Evolutionary conservation across 2,329 filamentous ascomycete genomes (phyloP).

Genomic region (Pseudogymnoascus sp.): DNA sequence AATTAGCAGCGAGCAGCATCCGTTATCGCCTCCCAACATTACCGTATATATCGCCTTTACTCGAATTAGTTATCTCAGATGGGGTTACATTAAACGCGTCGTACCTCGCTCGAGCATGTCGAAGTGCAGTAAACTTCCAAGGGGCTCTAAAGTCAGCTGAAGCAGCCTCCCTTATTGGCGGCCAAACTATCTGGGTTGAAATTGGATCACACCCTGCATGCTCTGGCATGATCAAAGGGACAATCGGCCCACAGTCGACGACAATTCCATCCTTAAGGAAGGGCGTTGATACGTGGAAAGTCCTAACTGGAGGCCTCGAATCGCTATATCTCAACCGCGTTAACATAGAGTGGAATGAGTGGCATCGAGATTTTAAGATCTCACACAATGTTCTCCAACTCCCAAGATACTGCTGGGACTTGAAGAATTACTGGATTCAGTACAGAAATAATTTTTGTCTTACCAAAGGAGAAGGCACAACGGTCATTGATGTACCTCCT

Average conservation of each 20-base stretch:
- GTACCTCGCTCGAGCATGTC: constrained; percentile 57
- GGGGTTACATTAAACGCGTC: constrained; percentile 47
- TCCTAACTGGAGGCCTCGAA: constrained; percentile 40
- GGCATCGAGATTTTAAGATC: constrained; percentile 46
- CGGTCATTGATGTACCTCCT: constrained; percentile 36
- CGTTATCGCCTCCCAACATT: constrained; percentile 48
- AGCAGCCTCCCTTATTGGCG: constrained; percentile 52
- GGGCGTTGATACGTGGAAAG: constrained; percentile 48
- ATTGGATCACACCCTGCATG: constrained; percentile 61
- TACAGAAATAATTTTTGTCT: constrained; percentile 52
- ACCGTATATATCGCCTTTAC: constrained; percentile 60
- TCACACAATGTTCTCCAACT: constrained; percentile 46
- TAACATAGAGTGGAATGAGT: constrained; percentile 50
- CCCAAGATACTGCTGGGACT: constrained; percentile 54
- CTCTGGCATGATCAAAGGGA: constrained; percentile 32
- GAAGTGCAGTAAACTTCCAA: constrained; percentile 61
- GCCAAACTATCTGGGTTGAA: constrained; percentile 63
- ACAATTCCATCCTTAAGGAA: constrained; percentile 42
- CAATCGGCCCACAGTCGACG: constrained; percentile 20
- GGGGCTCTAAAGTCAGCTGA: constrained; percentile 52
- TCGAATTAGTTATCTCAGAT: constrained; percentile 51
- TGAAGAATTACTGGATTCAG: constrained; percentile 46
- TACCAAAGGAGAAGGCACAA: constrained; percentile 47
- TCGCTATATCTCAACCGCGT: constrained; percentile 43
- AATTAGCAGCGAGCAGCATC: constrained; percentile 43